phyloP scores from a whole-genome alignment of 2,329 filamentous ascomycete genomes.

The Aspergillus sp. region DNA sequence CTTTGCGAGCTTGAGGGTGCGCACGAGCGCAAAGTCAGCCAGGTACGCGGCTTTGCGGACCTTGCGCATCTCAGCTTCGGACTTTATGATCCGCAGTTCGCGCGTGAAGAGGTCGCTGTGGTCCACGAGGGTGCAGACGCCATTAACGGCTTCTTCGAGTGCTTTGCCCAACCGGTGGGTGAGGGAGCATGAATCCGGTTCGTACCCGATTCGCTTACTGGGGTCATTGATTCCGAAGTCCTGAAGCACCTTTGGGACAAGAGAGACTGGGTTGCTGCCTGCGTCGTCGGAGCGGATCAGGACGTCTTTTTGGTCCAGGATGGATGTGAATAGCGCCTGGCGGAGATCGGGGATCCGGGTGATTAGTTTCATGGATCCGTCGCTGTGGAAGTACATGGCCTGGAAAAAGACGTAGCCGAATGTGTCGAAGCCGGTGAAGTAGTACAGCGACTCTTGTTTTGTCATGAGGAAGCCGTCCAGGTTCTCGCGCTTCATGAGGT shows the following conservation, averaged over 20 bases:
- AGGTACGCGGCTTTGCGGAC: conserved; percentile 36
- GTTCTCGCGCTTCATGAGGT: conserved; percentile 32
- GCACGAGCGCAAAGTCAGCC: conserved; percentile 35
- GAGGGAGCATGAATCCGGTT: conserved; percentile 40
- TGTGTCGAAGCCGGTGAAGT: conserved; percentile 35
- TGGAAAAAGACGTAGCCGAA: conserved; percentile 41
- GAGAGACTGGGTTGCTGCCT: conserved; percentile 29
- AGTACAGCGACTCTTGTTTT: conserved; percentile 34
- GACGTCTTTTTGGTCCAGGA: conserved; percentile 29
- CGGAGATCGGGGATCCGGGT: conserved; percentile 30
- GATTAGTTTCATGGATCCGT: conserved; percentile 33
- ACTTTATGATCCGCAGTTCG: conserved; percentile 35
- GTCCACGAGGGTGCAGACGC: conserved; percentile 28
- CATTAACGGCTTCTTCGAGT: conserved; percentile 31
- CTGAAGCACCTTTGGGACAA: conserved; percentile 29
- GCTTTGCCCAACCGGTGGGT: conserved; percentile 34
- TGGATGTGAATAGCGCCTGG: conserved; percentile 35
- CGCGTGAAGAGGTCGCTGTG: conserved; percentile 30
- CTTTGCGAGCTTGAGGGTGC: conserved; percentile 35
- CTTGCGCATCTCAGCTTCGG: conserved; percentile 28
- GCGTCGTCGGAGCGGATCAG: conserved; percentile 32
- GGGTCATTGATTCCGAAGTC: conserved; percentile 30
- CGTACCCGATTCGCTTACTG: conserved; percentile 31
- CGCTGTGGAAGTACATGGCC: conserved; percentile 37
- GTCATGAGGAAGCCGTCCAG: conserved; percentile 37